Evolutionary conservation across 2,329 filamentous ascomycete species (phyloP), one percentile per base, ranked within the genome.

Genomic region (Fonsecaea monophora): DNA sequence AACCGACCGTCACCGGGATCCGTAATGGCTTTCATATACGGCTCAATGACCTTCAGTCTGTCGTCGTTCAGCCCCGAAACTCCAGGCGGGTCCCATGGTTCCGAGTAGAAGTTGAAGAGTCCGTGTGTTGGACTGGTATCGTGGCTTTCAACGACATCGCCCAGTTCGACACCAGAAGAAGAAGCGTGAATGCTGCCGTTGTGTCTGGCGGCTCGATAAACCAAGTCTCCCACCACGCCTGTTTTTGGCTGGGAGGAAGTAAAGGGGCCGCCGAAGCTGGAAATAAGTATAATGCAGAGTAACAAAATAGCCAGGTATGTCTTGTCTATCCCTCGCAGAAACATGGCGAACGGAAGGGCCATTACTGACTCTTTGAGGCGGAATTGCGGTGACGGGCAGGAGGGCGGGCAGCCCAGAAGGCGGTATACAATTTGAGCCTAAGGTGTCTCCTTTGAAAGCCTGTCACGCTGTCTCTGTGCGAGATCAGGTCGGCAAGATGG

Each of bases 51-150:
- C 15, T 40, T 35, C n/a, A 25, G 21, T 38, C 61, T 64, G 15
- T 56, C 25, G 3, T 21, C 37, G 30, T 61, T 35, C 30, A 61
- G 32, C 12, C 53, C 59, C 15, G 59, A n/a, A 10, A 61, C 38
- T 18, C 59, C 59, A 13, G 59, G 59, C 3, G 59, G 45, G 12
- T 61, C 59, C 59, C 59, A 61, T 42, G 45, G 42, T 9, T 35
- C 59, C n/a, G 50, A 48, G 59, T 61, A 61, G 42, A 61, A 61
- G 34, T 40, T 50, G 59, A 35, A 61, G 32, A 35, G 42, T 13
- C 18, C 45, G 18, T 53, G 35, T 10, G 32, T 53, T 32, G 42
- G 34, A 38, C 53, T 37, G 34, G 13, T 55, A 15, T 37, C 53
- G 34, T 5, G 15, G 25, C 53, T 35, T 21, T 61, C 48, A 30